These are phyloP conservation scores for Apiotrichum laibachii DNA, from an alignment of 1,284 basidiomycete genomes.

Conservation along the genomic window DNA sequence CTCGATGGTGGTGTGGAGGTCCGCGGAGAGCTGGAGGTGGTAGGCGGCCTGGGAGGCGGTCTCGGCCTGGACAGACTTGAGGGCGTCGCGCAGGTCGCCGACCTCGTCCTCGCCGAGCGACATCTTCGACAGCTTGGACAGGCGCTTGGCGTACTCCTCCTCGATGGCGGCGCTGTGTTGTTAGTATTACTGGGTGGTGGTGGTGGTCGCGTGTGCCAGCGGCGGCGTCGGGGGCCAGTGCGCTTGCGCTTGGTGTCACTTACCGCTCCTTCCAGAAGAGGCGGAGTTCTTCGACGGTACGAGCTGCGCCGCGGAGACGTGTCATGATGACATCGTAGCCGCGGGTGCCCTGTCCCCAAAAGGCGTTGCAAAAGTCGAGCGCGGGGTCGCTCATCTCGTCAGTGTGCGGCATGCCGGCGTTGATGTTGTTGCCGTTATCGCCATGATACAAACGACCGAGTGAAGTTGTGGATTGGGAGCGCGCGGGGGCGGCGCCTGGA, in stretches of 20 bases:
- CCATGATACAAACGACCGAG: slow-evolving; percentile 47
- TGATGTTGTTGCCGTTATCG: slow-evolving; percentile 13
- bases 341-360: slow-evolving; percentile 83
- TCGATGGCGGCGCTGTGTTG: slow-evolving; percentile 59
- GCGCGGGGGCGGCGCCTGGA: slow-evolving; percentile 28
- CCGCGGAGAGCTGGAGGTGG: slow-evolving; percentile 64
- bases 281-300: slow-evolving; percentile 83
- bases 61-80: slow-evolving; percentile 75
- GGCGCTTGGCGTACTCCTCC: slow-evolving; percentile 88
- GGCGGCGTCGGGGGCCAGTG: background rate
- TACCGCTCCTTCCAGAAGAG: slow-evolving; percentile 87
- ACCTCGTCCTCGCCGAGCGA: slow-evolving; percentile 84
- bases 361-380: slow-evolving; percentile 92
- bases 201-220: background rate
- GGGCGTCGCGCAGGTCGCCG: slow-evolving; percentile 73
- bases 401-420: slow-evolving; percentile 11
- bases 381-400: slow-evolving; percentile 38
- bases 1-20: slow-evolving; percentile 77
- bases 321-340: slow-evolving; percentile 88
- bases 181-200: background rate
- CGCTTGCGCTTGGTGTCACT: slow-evolving; percentile 25
- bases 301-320: slow-evolving; percentile 76
- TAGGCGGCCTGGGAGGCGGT: slow-evolving; percentile 68
- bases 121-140: slow-evolving; percentile 76
- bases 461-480: slow-evolving; percentile 49